phyloP scores from a whole-genome alignment of 371 early-diverging fungal genomes.

The Mortierella sp. region DNA sequence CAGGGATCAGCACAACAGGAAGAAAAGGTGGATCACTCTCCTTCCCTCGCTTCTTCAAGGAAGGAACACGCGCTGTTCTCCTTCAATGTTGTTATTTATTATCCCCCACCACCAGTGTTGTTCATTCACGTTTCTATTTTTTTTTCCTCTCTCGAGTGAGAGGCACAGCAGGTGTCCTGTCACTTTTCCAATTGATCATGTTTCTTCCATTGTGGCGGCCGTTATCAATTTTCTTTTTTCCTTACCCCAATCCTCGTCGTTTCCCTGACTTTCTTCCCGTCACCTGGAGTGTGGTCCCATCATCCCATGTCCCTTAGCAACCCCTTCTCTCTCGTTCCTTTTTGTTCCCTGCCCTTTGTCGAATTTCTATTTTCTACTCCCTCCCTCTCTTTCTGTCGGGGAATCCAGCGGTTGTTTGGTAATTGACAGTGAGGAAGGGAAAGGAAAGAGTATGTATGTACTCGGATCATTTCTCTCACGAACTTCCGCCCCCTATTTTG shows the following conservation, averaged over 20 bases:
- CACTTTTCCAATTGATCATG: background rate
- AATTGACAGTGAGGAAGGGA: background rate
- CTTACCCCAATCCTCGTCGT: background rate
- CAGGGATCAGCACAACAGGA: too few relatives aligned
- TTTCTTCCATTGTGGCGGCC: background rate
- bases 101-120: background rate
- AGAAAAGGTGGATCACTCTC: too few relatives aligned
- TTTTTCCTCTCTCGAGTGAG: background rate
- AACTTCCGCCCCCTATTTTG: background rate
- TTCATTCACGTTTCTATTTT: background rate
- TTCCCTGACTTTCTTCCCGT: background rate
- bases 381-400: background rate
- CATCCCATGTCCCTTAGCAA: background rate
- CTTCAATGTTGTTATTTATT: background rate
- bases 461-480: constrained; percentile 5
- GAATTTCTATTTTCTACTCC: background rate
- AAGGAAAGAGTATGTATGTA: background rate
- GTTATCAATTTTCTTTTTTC: background rate
- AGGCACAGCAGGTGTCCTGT: background rate
- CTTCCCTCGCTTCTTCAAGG: too few relatives aligned
- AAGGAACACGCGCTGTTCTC: too few relatives aligned
- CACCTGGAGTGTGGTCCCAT: background rate
- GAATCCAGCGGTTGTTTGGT: background rate
- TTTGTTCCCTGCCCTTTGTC: background rate
- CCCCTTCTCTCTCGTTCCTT: background rate